Evolutionary conservation across 768 basidiomycete genomes (phyloP), one percentile per base, ranked within the genome.

Genomic region (Lactarius sp.): DNA sequence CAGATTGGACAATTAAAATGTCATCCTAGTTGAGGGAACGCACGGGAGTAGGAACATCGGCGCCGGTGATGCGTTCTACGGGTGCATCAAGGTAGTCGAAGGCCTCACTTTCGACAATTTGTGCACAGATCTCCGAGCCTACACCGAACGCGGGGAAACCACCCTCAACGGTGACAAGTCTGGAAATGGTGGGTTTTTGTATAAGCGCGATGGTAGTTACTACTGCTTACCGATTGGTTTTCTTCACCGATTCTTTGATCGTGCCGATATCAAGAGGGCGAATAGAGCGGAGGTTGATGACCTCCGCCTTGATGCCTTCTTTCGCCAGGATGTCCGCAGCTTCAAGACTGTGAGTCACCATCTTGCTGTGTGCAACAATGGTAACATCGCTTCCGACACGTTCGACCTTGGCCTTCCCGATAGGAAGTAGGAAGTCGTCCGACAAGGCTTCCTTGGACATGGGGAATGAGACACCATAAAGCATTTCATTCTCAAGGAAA

Each of bases 121-220:
- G 95, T 14, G 97, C 97, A 69, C 92, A 92, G 71, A 99, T 96
- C 77, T 99, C 97, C 70, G 94, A 95, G 68, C 97, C 97, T 60
- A 99, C 96, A 79, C 97, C 94, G 75, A 98, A 98, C 55, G 84
- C 87, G 44, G 97, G 97, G 93, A 97, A 99, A 44, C 97, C 97
- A 76, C 96, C 96, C 77, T 99, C 97, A 56, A 94, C 95, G 61
- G 90, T 92, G 59, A 99, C 81, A 66, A 99, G 83, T 61, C 92
- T 94, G 67, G 18, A 7, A 13, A 22, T 13, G n/a, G 31, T 63
- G 14, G 64, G 51, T 42, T 41, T 27, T 52, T 6, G 61, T 60
- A 51, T 60, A 6, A 12, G 31, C n/a, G 57, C 63, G 50, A 27
- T 37, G 27, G 22, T 2, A 1, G 16, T 59, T 46, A 33, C 34